Conservation (phyloP, 106 monocot species). For the Iris macrosiphon region DNA sequence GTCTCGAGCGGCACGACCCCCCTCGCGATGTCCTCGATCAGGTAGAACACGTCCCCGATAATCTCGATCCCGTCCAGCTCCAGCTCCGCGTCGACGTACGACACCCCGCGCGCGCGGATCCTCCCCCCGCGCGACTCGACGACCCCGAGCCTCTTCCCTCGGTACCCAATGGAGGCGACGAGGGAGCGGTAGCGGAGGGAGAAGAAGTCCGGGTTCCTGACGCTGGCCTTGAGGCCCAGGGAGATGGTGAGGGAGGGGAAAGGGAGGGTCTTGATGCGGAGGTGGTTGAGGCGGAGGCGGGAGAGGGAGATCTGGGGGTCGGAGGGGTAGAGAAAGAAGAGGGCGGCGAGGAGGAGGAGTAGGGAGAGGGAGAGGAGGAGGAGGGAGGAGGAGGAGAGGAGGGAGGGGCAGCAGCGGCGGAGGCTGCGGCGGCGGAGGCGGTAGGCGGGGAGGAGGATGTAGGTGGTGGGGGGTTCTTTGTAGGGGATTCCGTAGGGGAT, state of each 20-base stretch:
- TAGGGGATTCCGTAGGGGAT: not conserved
- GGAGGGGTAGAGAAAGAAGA: slow-evolving; percentile 70
- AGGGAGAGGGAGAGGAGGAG: slow-evolving; percentile 13
- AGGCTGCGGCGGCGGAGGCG: slow-evolving; percentile 6
- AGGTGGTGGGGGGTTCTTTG: slow-evolving; percentile 4
- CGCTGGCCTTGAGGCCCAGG: slow-evolving; percentile 33
- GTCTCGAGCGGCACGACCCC: slow-evolving; percentile 65
- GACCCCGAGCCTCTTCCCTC: slow-evolving; percentile 47
- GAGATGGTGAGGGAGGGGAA: slow-evolving; percentile 29
- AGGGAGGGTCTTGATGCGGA: slow-evolving; percentile 32
- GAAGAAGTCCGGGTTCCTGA: slow-evolving; percentile 74
- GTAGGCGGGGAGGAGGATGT: slow-evolving; percentile 30
- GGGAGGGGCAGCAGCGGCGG: slow-evolving; percentile 6
- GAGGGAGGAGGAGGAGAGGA: slow-evolving; percentile 25
- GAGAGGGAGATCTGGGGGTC: slow-evolving; percentile 40
- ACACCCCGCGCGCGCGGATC: slow-evolving; percentile 59
- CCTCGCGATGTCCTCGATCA: slow-evolving; percentile 64
- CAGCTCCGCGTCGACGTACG: slow-evolving; percentile 69
- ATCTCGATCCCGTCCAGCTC: slow-evolving; percentile 50
- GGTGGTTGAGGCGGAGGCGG: slow-evolving; percentile 45
- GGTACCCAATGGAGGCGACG: slow-evolving; percentile 42
- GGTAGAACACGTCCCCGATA: slow-evolving; percentile 44
- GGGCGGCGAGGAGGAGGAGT: slow-evolving; percentile 16
- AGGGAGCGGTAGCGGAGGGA: slow-evolving; percentile 46
- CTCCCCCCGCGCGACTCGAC: slow-evolving; percentile 42